A percentile compares a stretch with the other conserved stretches of the same genome.
phyloP scores from a whole-genome alignment of 352 stramenopile species.

The Thalassiosira mediterranea region DNA sequence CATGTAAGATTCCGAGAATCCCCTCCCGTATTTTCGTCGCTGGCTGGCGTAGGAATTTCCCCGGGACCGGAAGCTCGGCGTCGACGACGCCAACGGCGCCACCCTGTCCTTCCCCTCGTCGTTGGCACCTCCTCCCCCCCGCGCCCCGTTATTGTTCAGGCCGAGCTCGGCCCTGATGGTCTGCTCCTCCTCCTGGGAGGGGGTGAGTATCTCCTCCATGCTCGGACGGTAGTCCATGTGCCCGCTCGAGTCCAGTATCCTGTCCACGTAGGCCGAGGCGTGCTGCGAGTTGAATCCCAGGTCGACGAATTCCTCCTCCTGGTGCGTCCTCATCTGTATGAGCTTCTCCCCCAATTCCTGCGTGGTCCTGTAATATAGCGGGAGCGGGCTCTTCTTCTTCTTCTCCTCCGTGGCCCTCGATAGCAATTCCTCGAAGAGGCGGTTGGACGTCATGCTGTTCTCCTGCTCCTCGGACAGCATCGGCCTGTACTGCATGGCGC shows the following conservation, averaged over 20 bases:
- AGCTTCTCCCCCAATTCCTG: slow-evolving; percentile 11
- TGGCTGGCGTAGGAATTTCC: too few species aligned
- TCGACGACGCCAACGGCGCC: too few species aligned
- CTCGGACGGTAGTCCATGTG: too few species aligned
- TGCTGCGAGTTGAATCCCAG: neutral
- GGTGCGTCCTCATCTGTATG: slow-evolving; percentile 4
- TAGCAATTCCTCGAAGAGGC: slow-evolving; percentile 56
- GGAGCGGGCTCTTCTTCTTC: slow-evolving; percentile 39
- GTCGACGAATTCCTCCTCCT: neutral
- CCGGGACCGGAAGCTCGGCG: too few species aligned
- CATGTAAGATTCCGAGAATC: too few species aligned
- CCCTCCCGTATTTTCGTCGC: too few species aligned
- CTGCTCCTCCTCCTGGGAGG: too few species aligned
- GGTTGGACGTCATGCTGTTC: slow-evolving; percentile 46
- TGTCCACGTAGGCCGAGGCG: neutral
- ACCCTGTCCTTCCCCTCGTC: too few species aligned
- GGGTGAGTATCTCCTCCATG: too few species aligned
- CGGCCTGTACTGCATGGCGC: slow-evolving; percentile 55
- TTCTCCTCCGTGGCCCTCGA: slow-evolving; percentile 52
- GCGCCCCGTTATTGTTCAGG: too few species aligned
- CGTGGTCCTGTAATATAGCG: slow-evolving; percentile 13
- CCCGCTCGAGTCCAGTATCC: slow-evolving; percentile 5
- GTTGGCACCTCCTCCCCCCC: too few species aligned
- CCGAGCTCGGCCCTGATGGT: too few species aligned
- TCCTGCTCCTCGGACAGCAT: slow-evolving; percentile 68